phyloP scores from a whole-genome alignment of 805 yeast species.

The Barnettozyma wickerhamii region DNA sequence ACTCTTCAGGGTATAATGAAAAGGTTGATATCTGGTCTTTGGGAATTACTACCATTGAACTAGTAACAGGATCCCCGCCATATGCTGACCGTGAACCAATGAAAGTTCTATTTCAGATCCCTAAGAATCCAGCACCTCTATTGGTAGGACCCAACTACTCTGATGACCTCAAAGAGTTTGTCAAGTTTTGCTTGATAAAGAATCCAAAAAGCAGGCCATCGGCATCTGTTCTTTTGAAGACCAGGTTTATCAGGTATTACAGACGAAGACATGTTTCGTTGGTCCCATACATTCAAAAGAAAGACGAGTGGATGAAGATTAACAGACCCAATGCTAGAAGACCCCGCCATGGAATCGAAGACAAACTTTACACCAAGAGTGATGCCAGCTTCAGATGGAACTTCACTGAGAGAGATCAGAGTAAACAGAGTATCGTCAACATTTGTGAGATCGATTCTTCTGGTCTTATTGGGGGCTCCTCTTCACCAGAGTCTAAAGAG shows the following conservation, averaged over 20 bases:
- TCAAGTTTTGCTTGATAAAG: constrained; percentile 59
- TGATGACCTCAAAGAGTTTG: constrained; percentile 48
- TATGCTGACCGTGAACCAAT: constrained; percentile 66
- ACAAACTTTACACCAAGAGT: constrained; percentile 25
- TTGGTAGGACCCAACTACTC: constrained; percentile 41
- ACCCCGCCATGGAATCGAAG: constrained; percentile 36
- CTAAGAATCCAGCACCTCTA: constrained; percentile 58
- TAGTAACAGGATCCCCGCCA: constrained; percentile 82
- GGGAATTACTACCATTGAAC: constrained; percentile 88
- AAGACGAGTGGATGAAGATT: constrained; percentile 32
- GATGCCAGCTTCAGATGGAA: constrained; percentile 25
- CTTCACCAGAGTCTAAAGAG: constrained; percentile 13
- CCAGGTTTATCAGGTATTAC: constrained; percentile 43
- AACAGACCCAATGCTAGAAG: constrained; percentile 26
- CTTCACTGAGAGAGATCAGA: constrained; percentile 12
- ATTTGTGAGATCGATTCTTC: constrained; percentile 5
- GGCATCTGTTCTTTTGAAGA: constrained; percentile 50
- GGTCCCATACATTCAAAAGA: constrained; percentile 35
- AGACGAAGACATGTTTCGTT: constrained; percentile 28
- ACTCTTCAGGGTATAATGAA: constrained; percentile 61
- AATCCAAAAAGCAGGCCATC: constrained; percentile 63
- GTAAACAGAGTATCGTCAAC: background rate
- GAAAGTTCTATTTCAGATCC: constrained; percentile 70
- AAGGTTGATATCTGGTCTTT: constrained; percentile 95
- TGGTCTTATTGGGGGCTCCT: background rate